Evolutionary conservation across 2,329 filamentous ascomycete genomes (phyloP).

Genomic region (Bipolaris gigantea): DNA sequence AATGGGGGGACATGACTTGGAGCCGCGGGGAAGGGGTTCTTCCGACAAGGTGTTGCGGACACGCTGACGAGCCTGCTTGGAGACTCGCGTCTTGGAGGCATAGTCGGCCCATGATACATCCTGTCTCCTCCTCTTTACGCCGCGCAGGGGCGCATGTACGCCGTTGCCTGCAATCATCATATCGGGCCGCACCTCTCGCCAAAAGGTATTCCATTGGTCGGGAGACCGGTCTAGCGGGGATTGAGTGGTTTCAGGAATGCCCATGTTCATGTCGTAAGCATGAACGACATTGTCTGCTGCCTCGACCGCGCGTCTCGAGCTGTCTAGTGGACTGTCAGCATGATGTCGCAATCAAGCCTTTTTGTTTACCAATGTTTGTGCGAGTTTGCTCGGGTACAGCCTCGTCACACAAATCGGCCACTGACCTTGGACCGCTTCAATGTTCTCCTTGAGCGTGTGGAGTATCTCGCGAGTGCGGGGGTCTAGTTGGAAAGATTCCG

Average conservation of each 20-base stretch:
- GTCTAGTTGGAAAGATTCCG: slow-evolving; percentile 58
- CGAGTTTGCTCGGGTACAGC: neutral
- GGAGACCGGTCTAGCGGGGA: slow-evolving; percentile 44
- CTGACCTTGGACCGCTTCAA: slow-evolving; percentile 69
- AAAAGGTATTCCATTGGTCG: slow-evolving; percentile 31
- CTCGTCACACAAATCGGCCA: neutral
- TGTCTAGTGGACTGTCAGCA: slow-evolving; percentile 53
- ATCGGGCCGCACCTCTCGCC: slow-evolving; percentile 46
- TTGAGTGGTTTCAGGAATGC: slow-evolving; percentile 66
- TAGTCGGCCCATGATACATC: slow-evolving; percentile 38
- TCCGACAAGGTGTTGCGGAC: slow-evolving; percentile 36
- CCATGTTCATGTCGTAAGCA: slow-evolving; percentile 75
- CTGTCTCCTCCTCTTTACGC: slow-evolving; percentile 50
- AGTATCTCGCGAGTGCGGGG: slow-evolving; percentile 59
- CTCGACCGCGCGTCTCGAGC: slow-evolving; percentile 70
- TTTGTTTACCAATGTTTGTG: too few relatives aligned
- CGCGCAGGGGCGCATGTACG: slow-evolving; percentile 43
- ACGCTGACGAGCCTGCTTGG: slow-evolving; percentile 29
- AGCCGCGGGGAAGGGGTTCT: slow-evolving; percentile 25
- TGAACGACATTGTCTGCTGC: slow-evolving; percentile 76
- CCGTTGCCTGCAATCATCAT: slow-evolving; percentile 50
- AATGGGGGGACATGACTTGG: slow-evolving; percentile 21
- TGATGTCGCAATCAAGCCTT: neutral
- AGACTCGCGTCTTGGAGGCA: slow-evolving; percentile 27
- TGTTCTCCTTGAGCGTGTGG: slow-evolving; percentile 65